These are phyloP conservation scores for Globisporangium heterothallicum DNA, from an alignment of 352 stramenopile species.

Conservation along the genomic window DNA sequence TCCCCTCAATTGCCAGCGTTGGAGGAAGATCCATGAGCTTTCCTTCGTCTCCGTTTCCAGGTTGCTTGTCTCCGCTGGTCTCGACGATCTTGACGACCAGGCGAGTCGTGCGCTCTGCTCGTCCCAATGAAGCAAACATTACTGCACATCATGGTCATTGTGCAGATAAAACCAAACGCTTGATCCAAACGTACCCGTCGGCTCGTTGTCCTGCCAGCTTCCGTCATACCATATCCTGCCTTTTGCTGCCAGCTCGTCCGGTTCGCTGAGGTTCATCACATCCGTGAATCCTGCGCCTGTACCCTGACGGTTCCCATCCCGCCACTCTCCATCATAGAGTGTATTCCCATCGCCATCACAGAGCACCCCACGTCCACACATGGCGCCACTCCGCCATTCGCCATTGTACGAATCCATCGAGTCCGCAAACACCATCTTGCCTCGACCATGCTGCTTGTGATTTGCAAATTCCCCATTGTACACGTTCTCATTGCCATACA, in stretches of 20 bases:
- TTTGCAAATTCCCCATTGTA: slow-evolving; percentile 39
- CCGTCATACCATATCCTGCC: slow-evolving; percentile 21
- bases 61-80: background rate
- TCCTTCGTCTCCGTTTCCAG: background rate
- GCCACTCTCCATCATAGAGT: slow-evolving; percentile 49
- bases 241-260: background rate
- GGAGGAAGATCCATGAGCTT: slow-evolving; percentile 11
- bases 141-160: too few relatives aligned
- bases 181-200: slow-evolving; percentile 21
- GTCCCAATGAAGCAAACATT: background rate
- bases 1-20: slow-evolving; percentile 13
- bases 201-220: slow-evolving; percentile 14
- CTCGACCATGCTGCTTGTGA: slow-evolving; percentile 37
- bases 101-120: slow-evolving; percentile 9
- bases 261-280: background rate
- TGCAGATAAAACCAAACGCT: too few relatives aligned
- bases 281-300: slow-evolving; percentile 11
- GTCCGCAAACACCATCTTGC: slow-evolving; percentile 21
- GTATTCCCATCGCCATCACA: slow-evolving; percentile 3
- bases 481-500: slow-evolving; percentile 20
- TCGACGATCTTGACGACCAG: slow-evolving; percentile 11
- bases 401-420: slow-evolving; percentile 27
- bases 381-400: slow-evolving; percentile 31
- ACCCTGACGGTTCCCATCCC: slow-evolving; percentile 24
- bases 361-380: slow-evolving; percentile 20